Conservation (phyloP, 1,284 basidiomycete genomes). For the Irpex sp. region DNA sequence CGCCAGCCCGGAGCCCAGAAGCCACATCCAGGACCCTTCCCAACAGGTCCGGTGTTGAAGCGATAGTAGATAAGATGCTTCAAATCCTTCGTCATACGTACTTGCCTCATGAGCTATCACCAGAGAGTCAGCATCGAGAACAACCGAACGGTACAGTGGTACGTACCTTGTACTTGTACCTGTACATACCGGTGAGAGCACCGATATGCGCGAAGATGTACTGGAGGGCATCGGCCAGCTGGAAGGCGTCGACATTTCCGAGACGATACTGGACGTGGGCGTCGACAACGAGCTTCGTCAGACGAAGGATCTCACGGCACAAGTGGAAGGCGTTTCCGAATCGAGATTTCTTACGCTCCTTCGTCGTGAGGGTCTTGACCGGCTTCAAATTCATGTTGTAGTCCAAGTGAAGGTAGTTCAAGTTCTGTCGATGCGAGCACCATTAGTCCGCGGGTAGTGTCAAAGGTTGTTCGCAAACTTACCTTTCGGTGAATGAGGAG, state of each 20-base stretch:
- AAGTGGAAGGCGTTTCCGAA: conserved; percentile 99
- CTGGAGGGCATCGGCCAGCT: conserved; percentile 96
- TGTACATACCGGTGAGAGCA: conserved; percentile 98
- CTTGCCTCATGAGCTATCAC: conserved; percentile 92
- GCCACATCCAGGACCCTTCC: conserved; percentile 97
- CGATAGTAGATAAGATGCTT: conserved; percentile 98
- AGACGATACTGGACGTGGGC: conserved; percentile 98
- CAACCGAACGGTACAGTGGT: not conserved
- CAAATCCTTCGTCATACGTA: conserved; percentile 98
- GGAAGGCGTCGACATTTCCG: conserved; percentile 98
- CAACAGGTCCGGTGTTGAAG: conserved; percentile 99
- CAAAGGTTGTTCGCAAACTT: conserved; percentile 12
- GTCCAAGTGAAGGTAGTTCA: conserved; percentile 92
- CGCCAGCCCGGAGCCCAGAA: conserved; percentile 99
- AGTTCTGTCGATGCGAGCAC: conserved; percentile 49
- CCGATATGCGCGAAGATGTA: conserved; percentile 98
- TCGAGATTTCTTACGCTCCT: conserved; percentile 99
- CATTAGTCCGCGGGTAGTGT: not conserved
- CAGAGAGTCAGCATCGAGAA: conserved; percentile 1
- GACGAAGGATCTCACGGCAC: conserved; percentile 94
- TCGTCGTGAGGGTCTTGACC: conserved; percentile 98
- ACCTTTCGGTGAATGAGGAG: conserved; percentile 97
- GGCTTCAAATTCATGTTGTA: conserved; percentile 97
- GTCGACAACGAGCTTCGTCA: conserved; percentile 98
- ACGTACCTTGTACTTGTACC: conserved; percentile 94